These are phyloP conservation scores for Leccinum boreale DNA, from an alignment of 768 basidiomycete genomes.

Conservation along the genomic window DNA sequence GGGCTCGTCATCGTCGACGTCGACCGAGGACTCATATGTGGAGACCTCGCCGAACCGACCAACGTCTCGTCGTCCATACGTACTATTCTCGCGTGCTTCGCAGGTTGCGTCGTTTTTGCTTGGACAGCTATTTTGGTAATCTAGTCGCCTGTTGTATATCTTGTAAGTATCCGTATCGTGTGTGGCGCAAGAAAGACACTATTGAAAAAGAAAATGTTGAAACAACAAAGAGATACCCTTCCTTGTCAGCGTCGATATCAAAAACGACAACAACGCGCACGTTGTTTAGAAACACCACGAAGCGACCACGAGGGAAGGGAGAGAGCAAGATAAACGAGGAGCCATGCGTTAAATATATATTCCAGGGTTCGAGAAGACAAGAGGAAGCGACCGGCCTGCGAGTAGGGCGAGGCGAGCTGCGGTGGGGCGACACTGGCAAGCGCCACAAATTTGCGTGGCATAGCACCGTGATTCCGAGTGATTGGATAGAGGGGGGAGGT, in stretches of 20 bases:
- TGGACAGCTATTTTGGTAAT: slow-evolving; percentile 1
- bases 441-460: slow-evolving; percentile 7
- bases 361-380: slow-evolving; percentile 8
- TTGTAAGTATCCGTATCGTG: neutral
- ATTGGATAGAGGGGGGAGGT: neutral
- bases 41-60: slow-evolving; percentile 19
- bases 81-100: neutral
- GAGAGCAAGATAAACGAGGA: neutral
- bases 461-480: slow-evolving; percentile 12
- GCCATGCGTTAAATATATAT: slow-evolving; percentile 12
- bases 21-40: slow-evolving; percentile 19
- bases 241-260: slow-evolving; percentile 8
- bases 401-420: slow-evolving; percentile 20
- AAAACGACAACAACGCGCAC: neutral
- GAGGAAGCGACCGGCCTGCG: neutral
- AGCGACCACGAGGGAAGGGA: slow-evolving; percentile 11
- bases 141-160: neutral
- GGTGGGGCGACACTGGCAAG: slow-evolving; percentile 1
- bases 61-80: slow-evolving; percentile 27
- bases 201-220: neutral
- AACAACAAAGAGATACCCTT: neutral
- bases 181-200: neutral
- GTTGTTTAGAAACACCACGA: slow-evolving; percentile 1
- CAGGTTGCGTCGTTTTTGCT: neutral
- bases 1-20: slow-evolving; percentile 16